phyloP scores from a whole-genome alignment of 257 asterid genomes.

The Nicotiana benthamiana region DNA sequence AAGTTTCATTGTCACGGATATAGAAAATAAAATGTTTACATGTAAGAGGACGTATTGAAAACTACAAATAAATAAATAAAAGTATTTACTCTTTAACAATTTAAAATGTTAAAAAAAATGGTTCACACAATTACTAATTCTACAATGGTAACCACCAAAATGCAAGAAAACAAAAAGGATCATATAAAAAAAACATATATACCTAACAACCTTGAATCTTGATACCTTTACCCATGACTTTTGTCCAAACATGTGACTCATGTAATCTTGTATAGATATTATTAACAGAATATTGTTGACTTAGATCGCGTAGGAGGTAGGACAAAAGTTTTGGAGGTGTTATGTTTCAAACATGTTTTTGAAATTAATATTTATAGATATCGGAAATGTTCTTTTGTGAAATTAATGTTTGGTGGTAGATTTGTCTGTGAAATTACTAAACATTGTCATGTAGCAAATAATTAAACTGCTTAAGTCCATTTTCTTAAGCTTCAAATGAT shows the following conservation, averaged over 20 bases:
- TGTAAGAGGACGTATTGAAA: too few species aligned
- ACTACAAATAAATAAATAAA: too few species aligned
- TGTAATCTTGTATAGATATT: not conserved
- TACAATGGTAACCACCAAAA: not conserved
- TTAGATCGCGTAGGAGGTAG: not conserved
- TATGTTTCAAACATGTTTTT: slow-evolving; percentile 6
- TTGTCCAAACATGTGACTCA: slow-evolving; percentile 9
- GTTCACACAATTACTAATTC: not conserved
- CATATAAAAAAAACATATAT: not conserved
- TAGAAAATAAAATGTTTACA: too few species aligned
- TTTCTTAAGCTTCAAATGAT: too few species aligned
- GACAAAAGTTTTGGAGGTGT: slow-evolving; percentile 10
- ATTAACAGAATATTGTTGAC: not conserved
- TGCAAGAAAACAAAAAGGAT: slow-evolving; percentile 10
- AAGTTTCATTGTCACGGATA: too few species aligned
- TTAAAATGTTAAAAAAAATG: not conserved
- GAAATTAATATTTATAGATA: not conserved
- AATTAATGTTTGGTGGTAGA: slow-evolving; percentile 8
- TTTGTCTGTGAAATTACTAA: not conserved
- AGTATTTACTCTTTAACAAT: too few species aligned
- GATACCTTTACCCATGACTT: slow-evolving; percentile 10
- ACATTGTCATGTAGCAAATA: not conserved
- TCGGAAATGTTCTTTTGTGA: not conserved
- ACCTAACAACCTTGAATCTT: slow-evolving; percentile 18
- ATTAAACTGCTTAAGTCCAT: not conserved